Conservation (phyloP, 1,139 yeast species). For the Candida pseudoviswanathii region DNA sequence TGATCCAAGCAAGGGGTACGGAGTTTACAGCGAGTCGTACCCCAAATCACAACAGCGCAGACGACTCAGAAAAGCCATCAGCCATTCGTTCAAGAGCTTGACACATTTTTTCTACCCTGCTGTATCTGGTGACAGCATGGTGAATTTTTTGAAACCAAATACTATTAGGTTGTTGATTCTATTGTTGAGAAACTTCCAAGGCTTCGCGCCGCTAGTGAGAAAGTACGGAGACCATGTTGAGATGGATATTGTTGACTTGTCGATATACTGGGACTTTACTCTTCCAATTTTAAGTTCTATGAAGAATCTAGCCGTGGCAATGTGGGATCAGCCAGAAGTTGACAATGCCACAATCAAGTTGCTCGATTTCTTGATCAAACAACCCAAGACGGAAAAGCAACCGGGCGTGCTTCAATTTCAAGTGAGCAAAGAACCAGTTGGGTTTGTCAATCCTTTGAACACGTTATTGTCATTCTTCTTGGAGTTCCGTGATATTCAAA, state of each 20-base stretch:
- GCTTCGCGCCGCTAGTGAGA: constrained; percentile 55
- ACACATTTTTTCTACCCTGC: constrained; percentile 44
- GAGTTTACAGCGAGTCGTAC: constrained; percentile 25
- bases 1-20: constrained; percentile 30
- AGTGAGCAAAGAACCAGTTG: constrained; percentile 51
- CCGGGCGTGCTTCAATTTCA: constrained; percentile 42
- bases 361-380: constrained; percentile 11
- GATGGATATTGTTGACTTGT: constrained; percentile 52
- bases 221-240: constrained; percentile 72
- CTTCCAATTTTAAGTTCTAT: constrained; percentile 50
- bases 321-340: constrained; percentile 21
- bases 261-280: constrained; percentile 50
- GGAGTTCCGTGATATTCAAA: constrained; percentile 30
- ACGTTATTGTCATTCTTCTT: constrained; percentile 50
- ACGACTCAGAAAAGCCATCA: constrained; percentile 34
- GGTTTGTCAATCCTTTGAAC: constrained; percentile 63
- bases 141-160: constrained; percentile 26
- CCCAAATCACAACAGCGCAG: constrained; percentile 17
- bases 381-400: constrained; percentile 28
- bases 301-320: constrained; percentile 42
- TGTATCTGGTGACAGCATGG: constrained; percentile 22
- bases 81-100: constrained; percentile 43
- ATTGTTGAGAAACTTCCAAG: constrained; percentile 56
- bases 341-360: constrained; percentile 11
- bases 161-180: constrained; percentile 42